Base-by-base conservation (phyloP, 257 asterid species). In the Solanum chaucha region DNA sequence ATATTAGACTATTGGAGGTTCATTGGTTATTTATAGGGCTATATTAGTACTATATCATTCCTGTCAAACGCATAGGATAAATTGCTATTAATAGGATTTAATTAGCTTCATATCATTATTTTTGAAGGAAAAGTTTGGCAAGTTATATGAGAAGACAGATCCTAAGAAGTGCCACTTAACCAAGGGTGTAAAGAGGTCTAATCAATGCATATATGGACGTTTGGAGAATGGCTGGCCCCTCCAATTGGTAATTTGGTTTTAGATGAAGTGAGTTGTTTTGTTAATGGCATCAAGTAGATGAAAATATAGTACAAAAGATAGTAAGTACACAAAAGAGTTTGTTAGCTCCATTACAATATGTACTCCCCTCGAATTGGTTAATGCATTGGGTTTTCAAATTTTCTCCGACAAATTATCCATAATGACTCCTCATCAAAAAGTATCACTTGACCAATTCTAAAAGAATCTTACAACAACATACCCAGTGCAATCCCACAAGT, bases 201-300 rank as follows among this genome's bases (percentile, higher is more conserved):
- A 85, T 90, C 67, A 67, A 86, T 91, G 93, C 94, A 83, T 80
- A 94, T 8, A 91, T 85, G 26, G 71, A 92, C 65, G 26, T n/a
- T 9, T 3, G 72, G 93, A 88, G 94, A 89, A 90, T 87, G 93
- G 93, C 93, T 93, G 95, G 90, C 94, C 93, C 73, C 88, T 89
- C 78, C 26, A 17, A 71, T 71, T 71, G 44, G 46, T 34, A 34
- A 72, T 72, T 32, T 72, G 15, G 80, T 72, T 35, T 34, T 19
- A 72, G 80, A 72, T 72, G 80, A 34, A 35, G 44, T 71, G 36
- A 4, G 46, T 72, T 34, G 15, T 34, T 72, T 72, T 5, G 24
- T 34, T 4, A 17, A 17, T 34, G 78, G 28, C 26, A 72, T 35
- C 46, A 34, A 72, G 24, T 34, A 34, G 80, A 72, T 19, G 80